Percentiles rank a stretch among this genome's conserved stretches.
phyloP scores from a whole-genome alignment of 176 grass and related monocot species.

The Aegilops sharonensis region DNA sequence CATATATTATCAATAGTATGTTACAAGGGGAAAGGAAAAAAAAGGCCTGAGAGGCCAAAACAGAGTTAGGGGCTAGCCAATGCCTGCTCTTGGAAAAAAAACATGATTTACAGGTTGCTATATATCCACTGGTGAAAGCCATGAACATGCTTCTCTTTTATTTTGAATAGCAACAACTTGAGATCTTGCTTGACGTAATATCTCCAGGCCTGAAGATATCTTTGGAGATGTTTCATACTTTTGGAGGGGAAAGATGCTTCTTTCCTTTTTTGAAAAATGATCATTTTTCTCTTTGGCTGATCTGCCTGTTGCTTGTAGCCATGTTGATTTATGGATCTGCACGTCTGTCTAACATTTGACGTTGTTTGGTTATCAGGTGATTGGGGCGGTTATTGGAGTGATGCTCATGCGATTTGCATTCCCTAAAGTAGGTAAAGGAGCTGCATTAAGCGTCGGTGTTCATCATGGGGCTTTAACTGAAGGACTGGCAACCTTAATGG shows the following conservation, averaged over 20 bases:
- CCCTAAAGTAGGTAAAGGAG: conserved; percentile 76
- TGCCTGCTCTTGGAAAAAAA: too few species aligned
- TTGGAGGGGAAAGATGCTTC: background rate
- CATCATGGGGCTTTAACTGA: conserved; percentile 81
- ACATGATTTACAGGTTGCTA: too few species aligned
- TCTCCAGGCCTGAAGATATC: too few species aligned
- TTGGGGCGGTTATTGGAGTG: conserved; percentile 68
- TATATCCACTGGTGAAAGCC: too few species aligned
- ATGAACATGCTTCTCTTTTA: too few species aligned
- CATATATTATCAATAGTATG: too few species aligned
- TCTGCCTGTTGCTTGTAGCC: background rate
- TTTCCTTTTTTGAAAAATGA: background rate
- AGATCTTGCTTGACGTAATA: too few species aligned
- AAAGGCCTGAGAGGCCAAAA: too few species aligned
- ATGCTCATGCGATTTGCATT: conserved; percentile 56
- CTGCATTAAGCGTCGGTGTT: conserved; percentile 56
- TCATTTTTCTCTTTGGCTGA: background rate
- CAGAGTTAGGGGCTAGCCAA: too few species aligned
- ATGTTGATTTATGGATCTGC: background rate
- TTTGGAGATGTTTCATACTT: background rate
- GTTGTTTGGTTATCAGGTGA: conserved; percentile 48
- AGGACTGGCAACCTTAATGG: conserved; percentile 81
- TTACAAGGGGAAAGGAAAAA: too few species aligned
- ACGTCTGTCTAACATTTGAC: conserved; percentile 7
- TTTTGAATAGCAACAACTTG: too few species aligned